A percentile compares a stretch with the other conserved stretches of the same genome.
These are phyloP conservation scores for Prinsepia uniflora DNA, from an alignment of 306 rosid genomes.

Conservation along the genomic window DNA sequence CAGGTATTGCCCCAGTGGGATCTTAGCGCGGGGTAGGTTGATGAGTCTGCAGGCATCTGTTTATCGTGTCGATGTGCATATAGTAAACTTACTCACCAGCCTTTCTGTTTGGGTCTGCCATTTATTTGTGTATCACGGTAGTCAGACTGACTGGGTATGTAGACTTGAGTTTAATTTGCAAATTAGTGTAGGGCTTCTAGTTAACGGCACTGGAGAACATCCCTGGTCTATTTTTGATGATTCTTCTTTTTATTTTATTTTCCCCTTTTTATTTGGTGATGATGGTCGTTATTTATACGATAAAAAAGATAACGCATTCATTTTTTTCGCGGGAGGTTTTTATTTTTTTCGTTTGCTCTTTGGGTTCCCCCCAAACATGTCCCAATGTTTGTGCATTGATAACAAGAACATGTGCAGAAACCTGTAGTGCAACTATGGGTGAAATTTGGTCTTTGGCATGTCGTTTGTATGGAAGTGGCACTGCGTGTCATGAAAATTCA, in stretches of 20 bases:
- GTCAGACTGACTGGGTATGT: slow-evolving; percentile 32
- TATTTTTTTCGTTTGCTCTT: background rate
- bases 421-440: no score
- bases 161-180: slow-evolving; percentile 23
- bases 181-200: slow-evolving; percentile 23
- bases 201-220: slow-evolving; percentile 16
- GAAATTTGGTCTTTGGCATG: no score
- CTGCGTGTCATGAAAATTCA: no score
- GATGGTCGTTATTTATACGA: slow-evolving; percentile 2
- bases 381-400: background rate
- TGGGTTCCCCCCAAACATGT: background rate
- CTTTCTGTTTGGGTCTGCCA: slow-evolving; percentile 24
- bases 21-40: slow-evolving; percentile 40
- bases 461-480: no score
- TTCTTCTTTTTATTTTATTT: background rate
- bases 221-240: slow-evolving; percentile 7
- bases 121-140: slow-evolving; percentile 20
- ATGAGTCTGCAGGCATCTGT: slow-evolving; percentile 11
- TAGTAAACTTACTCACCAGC: slow-evolving; percentile 34
- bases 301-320: slow-evolving; percentile 6
- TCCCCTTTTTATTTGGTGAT: no score
- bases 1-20: slow-evolving; percentile 68
- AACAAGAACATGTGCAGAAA: background rate
- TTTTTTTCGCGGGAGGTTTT: background rate
- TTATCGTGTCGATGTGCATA: slow-evolving; percentile 50